Base-by-base conservation (phyloP, 2,329 filamentous ascomycete genomes). In the Ploettnerulaceae sp. region DNA sequence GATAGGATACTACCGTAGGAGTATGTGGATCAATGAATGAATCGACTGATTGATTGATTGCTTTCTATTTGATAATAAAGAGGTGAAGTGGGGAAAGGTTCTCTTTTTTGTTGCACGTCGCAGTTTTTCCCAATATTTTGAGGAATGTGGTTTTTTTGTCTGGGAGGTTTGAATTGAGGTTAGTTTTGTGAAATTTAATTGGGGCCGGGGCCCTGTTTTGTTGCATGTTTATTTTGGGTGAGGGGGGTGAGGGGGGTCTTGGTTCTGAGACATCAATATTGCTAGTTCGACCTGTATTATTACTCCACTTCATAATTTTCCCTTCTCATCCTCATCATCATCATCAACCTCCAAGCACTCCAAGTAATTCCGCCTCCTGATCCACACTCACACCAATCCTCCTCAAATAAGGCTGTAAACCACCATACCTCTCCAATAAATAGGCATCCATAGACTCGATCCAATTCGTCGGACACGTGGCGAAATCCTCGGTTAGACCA, bases 401-500 rank as follows among this genome's bases (percentile, higher is more conserved):
- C 17, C 43, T 31, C 18, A 45, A 66, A 66, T 94, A 95, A 7
- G 61, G 65, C 25, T 77, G 67, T 1, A 89, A 68, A 1, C 85
- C 81, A 1, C 85, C 85, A 64, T 89, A 85, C 42, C 67, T 72
- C 3, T 69, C 64, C 2, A 75, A 61, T 4, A 95, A 65, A 61
- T 87, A 79, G 12, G 57, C 61, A 21, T 71, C 64, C 3, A 89
- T 72, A 8, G 69, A 71, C 12, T 62, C 56, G n/a, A 88, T 80
- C 69, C 90, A 82, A 2, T 77, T 75, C 4, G 67, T 64, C 2
- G 81, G 77, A 56, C 84, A 87, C 17, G 74, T 71, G 0, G 77
- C 83, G 72, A 89, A 95, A 2, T 81, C 78, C n/a, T 84, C 79
- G 0, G 80, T 75, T 40, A 95, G 67, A 0, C 89, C 88, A 55